These are phyloP conservation scores for Viridothelium virens DNA, from an alignment of 495 filamentous ascomycete species.

Conservation along the genomic window DNA sequence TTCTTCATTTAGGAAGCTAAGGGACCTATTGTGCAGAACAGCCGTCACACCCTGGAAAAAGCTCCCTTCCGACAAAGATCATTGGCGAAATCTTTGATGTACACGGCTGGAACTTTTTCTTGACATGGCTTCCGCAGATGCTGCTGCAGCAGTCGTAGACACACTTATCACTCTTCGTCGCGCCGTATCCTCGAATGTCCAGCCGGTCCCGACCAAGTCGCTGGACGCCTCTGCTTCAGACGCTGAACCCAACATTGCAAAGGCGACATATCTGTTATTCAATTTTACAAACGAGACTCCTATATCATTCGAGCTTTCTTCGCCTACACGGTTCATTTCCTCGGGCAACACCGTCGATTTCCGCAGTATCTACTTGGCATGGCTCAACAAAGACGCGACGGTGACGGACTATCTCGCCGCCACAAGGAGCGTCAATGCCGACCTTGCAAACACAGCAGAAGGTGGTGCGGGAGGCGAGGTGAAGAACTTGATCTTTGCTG, in stretches of 20 bases:
- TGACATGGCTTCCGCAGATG: conserved; percentile 10
- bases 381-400: conserved; percentile 78
- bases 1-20: neutral
- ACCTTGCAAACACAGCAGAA: conserved; percentile 46
- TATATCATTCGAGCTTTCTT: conserved; percentile 20
- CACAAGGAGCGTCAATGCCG: conserved; percentile 71
- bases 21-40: neutral
- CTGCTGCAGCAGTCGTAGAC: conserved; percentile 37
- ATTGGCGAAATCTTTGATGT: neutral
- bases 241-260: conserved; percentile 50
- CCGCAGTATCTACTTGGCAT: conserved; percentile 90
- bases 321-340: conserved; percentile 76
- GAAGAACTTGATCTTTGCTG: conserved; percentile 79
- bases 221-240: conserved; percentile 47
- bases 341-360: conserved; percentile 70
- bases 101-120: neutral
- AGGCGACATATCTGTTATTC: conserved; percentile 80
- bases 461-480: conserved; percentile 52
- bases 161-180: conserved; percentile 72
- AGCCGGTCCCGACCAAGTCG: conserved; percentile 62
- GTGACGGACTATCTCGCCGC: conserved; percentile 85
- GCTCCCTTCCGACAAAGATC: neutral
- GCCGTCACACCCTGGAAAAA: neutral
- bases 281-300: conserved; percentile 45
- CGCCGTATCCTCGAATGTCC: conserved; percentile 58